Percentiles rank a stretch among this genome's conserved stretches.
Conservation (phyloP, 208 protist species). For the Angomonas deanei region DNA sequence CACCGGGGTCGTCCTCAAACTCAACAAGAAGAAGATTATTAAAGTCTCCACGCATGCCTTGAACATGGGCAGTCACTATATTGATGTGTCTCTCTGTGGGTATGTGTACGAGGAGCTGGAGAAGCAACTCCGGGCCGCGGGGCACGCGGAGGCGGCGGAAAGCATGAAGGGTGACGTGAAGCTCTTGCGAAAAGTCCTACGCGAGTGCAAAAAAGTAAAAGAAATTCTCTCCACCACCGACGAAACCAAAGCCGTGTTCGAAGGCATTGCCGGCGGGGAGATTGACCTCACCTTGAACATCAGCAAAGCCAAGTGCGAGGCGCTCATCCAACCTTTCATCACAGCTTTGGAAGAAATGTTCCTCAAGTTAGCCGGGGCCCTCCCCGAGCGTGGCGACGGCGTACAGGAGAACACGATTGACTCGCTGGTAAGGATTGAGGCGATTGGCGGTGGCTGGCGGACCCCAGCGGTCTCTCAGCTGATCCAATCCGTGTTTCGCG, state of each 20-base stretch:
- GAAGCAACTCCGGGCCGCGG: constrained; percentile 10
- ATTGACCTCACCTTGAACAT: constrained; percentile 40
- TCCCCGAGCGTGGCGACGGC: constrained; percentile 1
- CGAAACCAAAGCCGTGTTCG: constrained; percentile 39
- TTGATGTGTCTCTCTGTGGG: constrained; percentile 44
- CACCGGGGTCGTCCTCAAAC: constrained; percentile 23
- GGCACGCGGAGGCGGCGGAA: constrained; percentile 10
- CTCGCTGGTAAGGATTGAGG: constrained; percentile 40
- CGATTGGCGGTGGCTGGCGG: constrained; percentile 72
- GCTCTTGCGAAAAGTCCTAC: constrained; percentile 42
- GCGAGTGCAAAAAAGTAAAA: constrained; percentile 65
- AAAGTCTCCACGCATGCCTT: constrained; percentile 32
- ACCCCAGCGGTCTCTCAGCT: constrained; percentile 34
- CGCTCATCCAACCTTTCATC: constrained; percentile 23
- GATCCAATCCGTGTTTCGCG: constrained; percentile 37
- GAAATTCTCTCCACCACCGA: constrained; percentile 66
- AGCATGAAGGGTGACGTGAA: constrained; percentile 44
- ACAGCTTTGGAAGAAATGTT: constrained; percentile 32
- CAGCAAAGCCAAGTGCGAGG: constrained; percentile 26
- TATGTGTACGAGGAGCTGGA: constrained; percentile 52
- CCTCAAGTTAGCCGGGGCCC: constrained; percentile 11
- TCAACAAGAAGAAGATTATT: constrained; percentile 22
- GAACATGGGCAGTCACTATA: constrained; percentile 39
- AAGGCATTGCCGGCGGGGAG: constrained; percentile 36
- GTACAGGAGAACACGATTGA: constrained; percentile 2